A percentile compares a stretch with the other conserved stretches of the same genome.
phyloP scores from a whole-genome alignment of 345 rosid species.

The Eucalyptus shirleyi region DNA sequence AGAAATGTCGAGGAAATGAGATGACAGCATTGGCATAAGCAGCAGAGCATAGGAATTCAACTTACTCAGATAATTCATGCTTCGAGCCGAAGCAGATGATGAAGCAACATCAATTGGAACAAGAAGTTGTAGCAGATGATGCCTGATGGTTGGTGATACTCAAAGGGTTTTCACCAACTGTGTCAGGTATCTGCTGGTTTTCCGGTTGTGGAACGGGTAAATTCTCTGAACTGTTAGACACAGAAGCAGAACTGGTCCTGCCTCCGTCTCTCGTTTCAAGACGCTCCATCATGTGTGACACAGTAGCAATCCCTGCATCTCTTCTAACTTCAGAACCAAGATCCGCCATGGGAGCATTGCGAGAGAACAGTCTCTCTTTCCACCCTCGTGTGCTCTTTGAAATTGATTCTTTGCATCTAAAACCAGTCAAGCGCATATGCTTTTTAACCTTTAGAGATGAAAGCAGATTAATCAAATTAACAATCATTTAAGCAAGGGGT shows the following conservation, averaged over 20 bases:
- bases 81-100: neutral
- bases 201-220: conserved; percentile 15
- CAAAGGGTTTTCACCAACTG: neutral
- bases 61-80: neutral
- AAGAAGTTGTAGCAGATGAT: conserved; percentile 1
- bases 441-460: neutral
- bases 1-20: neutral
- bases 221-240: conserved; percentile 26
- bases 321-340: conserved; percentile 73
- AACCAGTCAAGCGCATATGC: neutral
- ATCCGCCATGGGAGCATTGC: conserved; percentile 56
- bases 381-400: conserved; percentile 89
- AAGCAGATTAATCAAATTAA: neutral
- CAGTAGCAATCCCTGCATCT: conserved; percentile 83
- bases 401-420: conserved; percentile 87
- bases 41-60: neutral
- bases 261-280: conserved; percentile 44
- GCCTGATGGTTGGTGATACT: neutral
- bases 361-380: conserved; percentile 87
- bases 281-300: conserved; percentile 80
- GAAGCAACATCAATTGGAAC: neutral
- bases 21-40: neutral
- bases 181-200: neutral
- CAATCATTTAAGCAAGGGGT: neutral
- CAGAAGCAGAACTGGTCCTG: conserved; percentile 27